Conservation (phyloP, 2,329 filamentous ascomycete species). For the Pseudophaeomoniella oleicola region DNA sequence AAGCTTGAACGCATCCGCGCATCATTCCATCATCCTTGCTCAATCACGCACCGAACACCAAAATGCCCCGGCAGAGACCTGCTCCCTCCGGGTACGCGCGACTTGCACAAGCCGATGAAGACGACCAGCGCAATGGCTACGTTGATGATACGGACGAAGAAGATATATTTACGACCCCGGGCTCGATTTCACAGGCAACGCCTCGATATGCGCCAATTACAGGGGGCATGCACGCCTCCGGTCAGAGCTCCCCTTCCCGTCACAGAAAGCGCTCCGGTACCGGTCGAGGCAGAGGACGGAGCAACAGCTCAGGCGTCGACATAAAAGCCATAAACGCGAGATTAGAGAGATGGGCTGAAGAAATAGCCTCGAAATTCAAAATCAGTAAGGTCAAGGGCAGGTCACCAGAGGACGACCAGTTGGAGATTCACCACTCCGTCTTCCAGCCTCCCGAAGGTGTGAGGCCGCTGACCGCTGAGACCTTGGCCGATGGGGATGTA, state of each 20-base stretch:
- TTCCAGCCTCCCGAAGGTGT: constrained; percentile 88
- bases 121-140: constrained; percentile 22
- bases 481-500: constrained; percentile 43
- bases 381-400: constrained; percentile 61
- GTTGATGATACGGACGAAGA: constrained; percentile 58
- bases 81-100: constrained; percentile 73
- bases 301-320: constrained; percentile 77
- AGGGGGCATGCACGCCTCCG: constrained; percentile 29
- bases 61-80: constrained; percentile 55
- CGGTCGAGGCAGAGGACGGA: constrained; percentile 40
- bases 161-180: constrained; percentile 37
- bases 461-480: constrained; percentile 62
- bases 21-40: too few relatives aligned
- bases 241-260: constrained; percentile 22
- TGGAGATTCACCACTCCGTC: constrained; percentile 95
- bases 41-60: too few relatives aligned
- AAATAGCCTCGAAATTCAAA: constrained; percentile 96
- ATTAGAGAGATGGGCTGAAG: constrained; percentile 90
- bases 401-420: constrained; percentile 62
- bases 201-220: constrained; percentile 52
- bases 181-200: constrained; percentile 38
- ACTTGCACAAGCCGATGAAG: constrained; percentile 64
- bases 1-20: too few relatives aligned
- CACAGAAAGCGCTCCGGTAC: constrained; percentile 31
- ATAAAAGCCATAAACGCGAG: constrained; percentile 96